Evolutionary conservation across 768 basidiomycete genomes (phyloP).

Genomic region (Tricholoma bakamatsutake): DNA sequence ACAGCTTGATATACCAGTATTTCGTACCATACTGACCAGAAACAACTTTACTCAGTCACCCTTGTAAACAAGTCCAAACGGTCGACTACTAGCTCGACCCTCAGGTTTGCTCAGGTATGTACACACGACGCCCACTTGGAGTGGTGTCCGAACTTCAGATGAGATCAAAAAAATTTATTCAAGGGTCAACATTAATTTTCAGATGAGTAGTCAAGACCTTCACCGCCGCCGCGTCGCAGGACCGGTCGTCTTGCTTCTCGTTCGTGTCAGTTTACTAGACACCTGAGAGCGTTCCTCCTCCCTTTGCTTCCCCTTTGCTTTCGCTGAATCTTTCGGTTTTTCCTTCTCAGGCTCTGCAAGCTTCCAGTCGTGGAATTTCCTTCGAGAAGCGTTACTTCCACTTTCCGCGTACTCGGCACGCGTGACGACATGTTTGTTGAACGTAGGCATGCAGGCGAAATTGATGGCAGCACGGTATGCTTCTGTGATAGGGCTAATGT

Average conservation of each 20-base stretch:
- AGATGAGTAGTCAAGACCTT: not conserved
- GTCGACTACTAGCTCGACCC: not conserved
- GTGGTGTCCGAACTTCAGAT: not conserved
- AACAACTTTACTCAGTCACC: not conserved
- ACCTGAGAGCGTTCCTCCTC: slow-evolving; percentile 27
- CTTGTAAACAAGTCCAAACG: not conserved
- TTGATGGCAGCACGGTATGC: slow-evolving; percentile 55
- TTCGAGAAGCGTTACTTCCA: slow-evolving; percentile 68
- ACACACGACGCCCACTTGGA: not conserved
- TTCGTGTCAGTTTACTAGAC: slow-evolving; percentile 14
- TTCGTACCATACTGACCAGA: not conserved
- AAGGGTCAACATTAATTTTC: not conserved
- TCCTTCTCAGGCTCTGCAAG: slow-evolving; percentile 30
- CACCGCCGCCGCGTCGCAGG: slow-evolving; percentile 14
- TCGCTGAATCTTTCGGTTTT: slow-evolving; percentile 23
- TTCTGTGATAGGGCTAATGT: slow-evolving; percentile 58
- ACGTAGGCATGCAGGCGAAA: slow-evolving; percentile 49
- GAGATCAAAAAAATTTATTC: not conserved
- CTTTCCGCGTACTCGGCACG: slow-evolving; percentile 81
- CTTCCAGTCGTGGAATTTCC: slow-evolving; percentile 69
- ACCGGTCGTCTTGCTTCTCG: slow-evolving; percentile 10
- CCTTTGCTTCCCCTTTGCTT: slow-evolving; percentile 25
- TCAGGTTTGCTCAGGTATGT: not conserved
- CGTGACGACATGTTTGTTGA: slow-evolving; percentile 54
- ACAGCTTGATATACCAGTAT: not conserved